Conservation (phyloP, 2,329 filamentous ascomycete genomes). For the Aspergillus japonicus region DNA sequence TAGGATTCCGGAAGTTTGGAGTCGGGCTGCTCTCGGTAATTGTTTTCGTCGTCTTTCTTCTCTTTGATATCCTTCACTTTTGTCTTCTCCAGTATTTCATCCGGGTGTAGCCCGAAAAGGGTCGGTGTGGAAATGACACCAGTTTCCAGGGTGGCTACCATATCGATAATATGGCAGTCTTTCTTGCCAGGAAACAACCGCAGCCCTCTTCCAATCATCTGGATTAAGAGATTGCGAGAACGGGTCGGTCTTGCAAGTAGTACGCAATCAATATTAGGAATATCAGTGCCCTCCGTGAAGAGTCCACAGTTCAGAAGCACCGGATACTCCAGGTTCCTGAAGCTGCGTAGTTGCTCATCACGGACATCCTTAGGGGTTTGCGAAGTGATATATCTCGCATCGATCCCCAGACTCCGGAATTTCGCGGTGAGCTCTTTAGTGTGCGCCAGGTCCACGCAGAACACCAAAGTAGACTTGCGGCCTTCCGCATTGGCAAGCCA, state of each 20-base stretch:
- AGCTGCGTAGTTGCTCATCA: slow-evolving; percentile 69
- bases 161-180: slow-evolving; percentile 93
- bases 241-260: slow-evolving; percentile 83
- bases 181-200: slow-evolving; percentile 75
- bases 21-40: background rate
- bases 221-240: slow-evolving; percentile 88
- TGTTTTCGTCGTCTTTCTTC: slow-evolving; percentile 45
- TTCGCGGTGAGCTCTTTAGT: slow-evolving; percentile 70
- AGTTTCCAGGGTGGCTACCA: slow-evolving; percentile 80
- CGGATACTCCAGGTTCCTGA: slow-evolving; percentile 73
- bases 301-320: slow-evolving; percentile 93
- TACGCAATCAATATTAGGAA: slow-evolving; percentile 94
- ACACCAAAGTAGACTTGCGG: slow-evolving; percentile 83
- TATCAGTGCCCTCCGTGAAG: slow-evolving; percentile 96
- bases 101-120: slow-evolving; percentile 85
- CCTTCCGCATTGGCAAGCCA: slow-evolving; percentile 76
- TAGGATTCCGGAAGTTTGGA: background rate
- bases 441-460: slow-evolving; percentile 88
- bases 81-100: slow-evolving; percentile 68
- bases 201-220: slow-evolving; percentile 97
- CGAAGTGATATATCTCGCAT: slow-evolving; percentile 84
- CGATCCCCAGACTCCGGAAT: slow-evolving; percentile 75
- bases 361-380: slow-evolving; percentile 71
- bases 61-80: slow-evolving; percentile 61
- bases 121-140: slow-evolving; percentile 90